These are phyloP conservation scores for Lentinula raphanica DNA, from an alignment of 768 basidiomycete genomes.

Conservation along the genomic window DNA sequence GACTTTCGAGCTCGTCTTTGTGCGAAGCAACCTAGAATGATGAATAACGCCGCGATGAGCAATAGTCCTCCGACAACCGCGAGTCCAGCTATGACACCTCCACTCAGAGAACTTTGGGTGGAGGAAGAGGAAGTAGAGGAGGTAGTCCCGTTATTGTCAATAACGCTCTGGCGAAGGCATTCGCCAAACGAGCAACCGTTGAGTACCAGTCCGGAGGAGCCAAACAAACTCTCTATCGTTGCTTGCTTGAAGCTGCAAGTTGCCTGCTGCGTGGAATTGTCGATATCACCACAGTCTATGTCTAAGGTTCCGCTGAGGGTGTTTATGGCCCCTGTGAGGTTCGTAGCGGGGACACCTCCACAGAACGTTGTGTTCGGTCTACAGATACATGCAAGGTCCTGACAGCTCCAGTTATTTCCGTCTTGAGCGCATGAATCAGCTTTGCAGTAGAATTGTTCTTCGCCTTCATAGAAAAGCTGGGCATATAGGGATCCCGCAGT, in stretches of 20 bases:
- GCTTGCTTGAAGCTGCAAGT: conserved; percentile 76
- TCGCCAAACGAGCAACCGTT: conserved; percentile 81
- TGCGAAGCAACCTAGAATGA: conserved; percentile 55
- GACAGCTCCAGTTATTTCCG: conserved; percentile 61
- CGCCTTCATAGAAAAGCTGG: conserved; percentile 73
- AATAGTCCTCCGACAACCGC: conserved; percentile 75
- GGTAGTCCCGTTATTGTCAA: conserved; percentile 48
- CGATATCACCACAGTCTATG: conserved; percentile 57
- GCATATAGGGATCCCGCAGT: conserved; percentile 48
- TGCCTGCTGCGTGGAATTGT: conserved; percentile 38
- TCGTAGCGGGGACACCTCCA: conserved; percentile 39
- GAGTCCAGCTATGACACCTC: conserved; percentile 88
- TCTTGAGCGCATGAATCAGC: conserved; percentile 69
- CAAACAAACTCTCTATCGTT: conserved; percentile 66
- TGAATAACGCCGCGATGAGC: conserved; percentile 47
- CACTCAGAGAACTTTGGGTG: conserved; percentile 47
- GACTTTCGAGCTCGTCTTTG: conserved; percentile 59
- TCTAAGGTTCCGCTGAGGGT: conserved; percentile 56
- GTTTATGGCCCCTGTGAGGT: conserved; percentile 64
- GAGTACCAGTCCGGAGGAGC: conserved; percentile 64
- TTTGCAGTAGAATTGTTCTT: conserved; percentile 84
- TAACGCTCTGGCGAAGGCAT: conserved; percentile 76
- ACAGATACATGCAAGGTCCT: conserved; percentile 72
- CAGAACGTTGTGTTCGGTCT: conserved; percentile 69
- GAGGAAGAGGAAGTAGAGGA: conserved; percentile 25